A percentile compares a stretch with the other conserved stretches of the same genome.
Evolutionary conservation across 2,329 filamentous ascomycete species (phyloP).

Genomic region (Pseudogymnoascus destructans): DNA sequence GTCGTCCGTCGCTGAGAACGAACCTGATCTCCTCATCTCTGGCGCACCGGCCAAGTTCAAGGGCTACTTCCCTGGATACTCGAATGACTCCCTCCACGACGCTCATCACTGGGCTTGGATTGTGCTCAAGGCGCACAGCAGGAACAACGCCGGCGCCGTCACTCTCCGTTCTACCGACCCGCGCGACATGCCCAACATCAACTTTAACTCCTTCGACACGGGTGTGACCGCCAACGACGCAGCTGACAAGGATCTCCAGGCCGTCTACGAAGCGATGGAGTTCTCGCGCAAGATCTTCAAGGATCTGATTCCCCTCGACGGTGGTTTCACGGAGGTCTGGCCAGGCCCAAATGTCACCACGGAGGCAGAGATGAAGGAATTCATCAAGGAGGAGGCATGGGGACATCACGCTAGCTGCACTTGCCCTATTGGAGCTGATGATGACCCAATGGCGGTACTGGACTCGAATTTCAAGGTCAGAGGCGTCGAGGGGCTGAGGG

Average conservation of each 20-base stretch:
- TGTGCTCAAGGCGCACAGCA: constrained; percentile 47
- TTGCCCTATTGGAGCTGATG: constrained; percentile 39
- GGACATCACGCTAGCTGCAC: constrained; percentile 46
- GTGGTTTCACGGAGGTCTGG: constrained; percentile 31
- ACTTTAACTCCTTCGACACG: constrained; percentile 44
- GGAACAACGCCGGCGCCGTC: constrained; percentile 48
- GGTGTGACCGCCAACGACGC: constrained; percentile 23
- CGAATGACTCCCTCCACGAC: constrained; percentile 26
- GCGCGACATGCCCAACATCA: constrained; percentile 47
- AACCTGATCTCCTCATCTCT: constrained; percentile 28
- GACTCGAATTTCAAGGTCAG: constrained; percentile 44
- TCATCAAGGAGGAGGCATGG: constrained; percentile 37
- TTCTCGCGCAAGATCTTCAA: constrained; percentile 26
- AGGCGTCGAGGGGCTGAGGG: constrained; percentile 40
- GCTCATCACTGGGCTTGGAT: constrained; percentile 28
- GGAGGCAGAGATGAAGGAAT: constrained; percentile 33
- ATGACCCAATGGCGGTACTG: constrained; percentile 41
- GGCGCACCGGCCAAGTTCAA: constrained; percentile 24
- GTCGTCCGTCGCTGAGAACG: constrained; percentile 27
- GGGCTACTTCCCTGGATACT: constrained; percentile 32
- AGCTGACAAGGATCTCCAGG: constrained; percentile 12
- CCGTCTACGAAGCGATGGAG: constrained; percentile 13
- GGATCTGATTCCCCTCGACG: constrained; percentile 30
- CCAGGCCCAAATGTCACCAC: constrained; percentile 31
- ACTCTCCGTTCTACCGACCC: constrained; percentile 47